Evolutionary conservation across 257 asterid species (phyloP).

Genomic region (Solanum peruvianum): DNA sequence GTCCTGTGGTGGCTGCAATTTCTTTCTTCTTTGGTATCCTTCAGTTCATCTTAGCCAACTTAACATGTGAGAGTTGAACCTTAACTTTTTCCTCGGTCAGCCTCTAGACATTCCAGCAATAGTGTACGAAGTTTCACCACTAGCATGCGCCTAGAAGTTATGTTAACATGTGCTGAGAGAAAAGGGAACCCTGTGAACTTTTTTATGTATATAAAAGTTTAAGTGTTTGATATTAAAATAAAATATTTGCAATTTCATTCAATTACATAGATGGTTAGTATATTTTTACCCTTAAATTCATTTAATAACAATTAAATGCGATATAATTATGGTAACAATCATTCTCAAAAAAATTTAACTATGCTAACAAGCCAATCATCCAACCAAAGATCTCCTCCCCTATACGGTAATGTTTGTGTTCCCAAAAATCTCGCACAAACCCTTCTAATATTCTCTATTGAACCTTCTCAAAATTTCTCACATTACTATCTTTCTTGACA

Average conservation of each 20-base stretch:
- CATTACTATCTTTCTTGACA: background rate
- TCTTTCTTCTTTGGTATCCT: background rate
- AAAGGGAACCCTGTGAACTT: background rate
- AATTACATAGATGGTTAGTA: background rate
- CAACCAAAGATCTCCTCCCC: too few relatives aligned
- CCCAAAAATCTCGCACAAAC: background rate
- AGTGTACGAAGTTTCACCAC: background rate
- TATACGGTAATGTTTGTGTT: background rate
- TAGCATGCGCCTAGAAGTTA: background rate
- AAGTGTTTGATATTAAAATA: background rate
- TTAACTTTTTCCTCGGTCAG: background rate
- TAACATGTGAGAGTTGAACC: background rate
- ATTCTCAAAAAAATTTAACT: too few relatives aligned
- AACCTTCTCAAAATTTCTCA: background rate
- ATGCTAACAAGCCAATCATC: too few relatives aligned
- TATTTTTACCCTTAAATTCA: background rate
- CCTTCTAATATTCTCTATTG: background rate
- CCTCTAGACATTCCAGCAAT: background rate
- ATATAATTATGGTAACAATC: background rate
- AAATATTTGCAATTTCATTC: background rate
- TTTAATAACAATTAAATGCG: background rate
- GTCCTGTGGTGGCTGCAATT: background rate
- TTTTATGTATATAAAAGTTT: background rate
- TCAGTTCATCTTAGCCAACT: background rate
- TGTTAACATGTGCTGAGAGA: background rate